Evolutionary conservation across 768 basidiomycete genomes (phyloP).

Genomic region (Lentinula aciculospora): DNA sequence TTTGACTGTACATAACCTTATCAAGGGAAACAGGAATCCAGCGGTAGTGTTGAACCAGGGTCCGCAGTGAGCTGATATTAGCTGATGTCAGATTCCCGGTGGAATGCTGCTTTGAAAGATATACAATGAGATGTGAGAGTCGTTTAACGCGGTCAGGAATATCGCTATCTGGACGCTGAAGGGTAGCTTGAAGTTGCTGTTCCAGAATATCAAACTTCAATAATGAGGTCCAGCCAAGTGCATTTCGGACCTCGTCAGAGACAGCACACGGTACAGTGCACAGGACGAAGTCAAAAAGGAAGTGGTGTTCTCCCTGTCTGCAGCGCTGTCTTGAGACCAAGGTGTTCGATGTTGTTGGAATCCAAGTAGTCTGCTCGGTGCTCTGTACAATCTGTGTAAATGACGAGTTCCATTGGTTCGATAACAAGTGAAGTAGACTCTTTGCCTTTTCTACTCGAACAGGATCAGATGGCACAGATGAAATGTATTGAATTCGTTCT

Average conservation of each 20-base stretch:
- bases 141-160: not conserved
- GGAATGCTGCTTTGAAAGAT: not conserved
- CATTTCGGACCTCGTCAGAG: slow-evolving; percentile 18
- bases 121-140: not conserved
- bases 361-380: slow-evolving; percentile 20
- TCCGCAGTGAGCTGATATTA: slow-evolving; percentile 15
- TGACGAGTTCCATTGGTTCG: slow-evolving; percentile 7
- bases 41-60: slow-evolving; percentile 10
- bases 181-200: slow-evolving; percentile 23
- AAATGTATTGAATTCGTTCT: slow-evolving; percentile 32
- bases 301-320: slow-evolving; percentile 20
- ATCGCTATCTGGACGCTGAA: not conserved
- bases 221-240: slow-evolving; percentile 34
- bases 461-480: slow-evolving; percentile 11
- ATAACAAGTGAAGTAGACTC: slow-evolving; percentile 18
- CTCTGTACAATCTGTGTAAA: slow-evolving; percentile 14
- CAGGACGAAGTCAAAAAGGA: slow-evolving; percentile 35
- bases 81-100: not conserved
- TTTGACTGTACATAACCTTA: not conserved
- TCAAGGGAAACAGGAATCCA: slow-evolving; percentile 30
- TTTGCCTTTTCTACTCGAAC: slow-evolving; percentile 11
- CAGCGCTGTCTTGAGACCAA: slow-evolving; percentile 15
- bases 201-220: slow-evolving; percentile 23
- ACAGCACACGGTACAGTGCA: slow-evolving; percentile 21
- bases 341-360: slow-evolving; percentile 29